Percentiles rank a stretch among this genome's conserved stretches.
Evolutionary conservation across 2,329 filamentous ascomycete species (phyloP).

Genomic region (Tetracladium maxilliforme): DNA sequence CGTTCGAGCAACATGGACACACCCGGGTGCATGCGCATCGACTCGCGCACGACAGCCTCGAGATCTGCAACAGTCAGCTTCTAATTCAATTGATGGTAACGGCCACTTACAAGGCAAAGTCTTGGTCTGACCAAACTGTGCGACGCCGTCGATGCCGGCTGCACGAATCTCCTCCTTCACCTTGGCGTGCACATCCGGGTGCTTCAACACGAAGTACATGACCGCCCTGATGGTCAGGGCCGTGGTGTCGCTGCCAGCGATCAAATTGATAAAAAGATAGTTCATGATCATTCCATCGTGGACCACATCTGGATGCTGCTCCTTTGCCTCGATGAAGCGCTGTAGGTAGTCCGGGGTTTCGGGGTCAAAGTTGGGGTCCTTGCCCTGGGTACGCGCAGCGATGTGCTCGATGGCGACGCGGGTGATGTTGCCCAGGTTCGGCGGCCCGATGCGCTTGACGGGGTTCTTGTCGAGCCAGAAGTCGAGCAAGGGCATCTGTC

Average conservation of each 20-base stretch:
- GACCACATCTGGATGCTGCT: constrained; percentile 2
- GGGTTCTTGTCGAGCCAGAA: constrained; percentile 9
- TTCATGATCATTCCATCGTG: constrained; percentile 3
- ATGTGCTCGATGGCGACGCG: constrained; percentile 5
- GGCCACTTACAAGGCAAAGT: constrained; percentile 16
- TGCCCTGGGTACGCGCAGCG: constrained; percentile 1
- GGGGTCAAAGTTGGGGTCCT: not conserved
- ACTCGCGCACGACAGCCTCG: constrained; percentile 35
- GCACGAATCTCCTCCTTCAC: constrained; percentile 20
- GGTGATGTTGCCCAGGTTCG: constrained; percentile 3
- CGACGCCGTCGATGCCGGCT: constrained; percentile 10
- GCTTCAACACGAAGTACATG: constrained; percentile 20
- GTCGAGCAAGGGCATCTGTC: constrained; percentile 9
- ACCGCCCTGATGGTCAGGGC: constrained; percentile 15
- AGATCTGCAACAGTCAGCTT: constrained; percentile 28
- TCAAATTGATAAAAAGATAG: constrained; percentile 4
- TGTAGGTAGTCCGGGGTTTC: constrained; percentile 11
- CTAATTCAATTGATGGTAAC: constrained; percentile 9
- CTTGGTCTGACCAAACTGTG: constrained; percentile 9
- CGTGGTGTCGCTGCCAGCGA: constrained; percentile 19
- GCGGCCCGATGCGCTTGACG: constrained; percentile 3
- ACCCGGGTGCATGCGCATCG: constrained; percentile 30
- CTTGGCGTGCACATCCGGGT: constrained; percentile 11
- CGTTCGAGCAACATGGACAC: constrained; percentile 33
- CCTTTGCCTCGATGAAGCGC: constrained; percentile 9